Evolutionary conservation across 192 early-diverging fungal species (phyloP).

Genomic region (Coemansia sp.): DNA sequence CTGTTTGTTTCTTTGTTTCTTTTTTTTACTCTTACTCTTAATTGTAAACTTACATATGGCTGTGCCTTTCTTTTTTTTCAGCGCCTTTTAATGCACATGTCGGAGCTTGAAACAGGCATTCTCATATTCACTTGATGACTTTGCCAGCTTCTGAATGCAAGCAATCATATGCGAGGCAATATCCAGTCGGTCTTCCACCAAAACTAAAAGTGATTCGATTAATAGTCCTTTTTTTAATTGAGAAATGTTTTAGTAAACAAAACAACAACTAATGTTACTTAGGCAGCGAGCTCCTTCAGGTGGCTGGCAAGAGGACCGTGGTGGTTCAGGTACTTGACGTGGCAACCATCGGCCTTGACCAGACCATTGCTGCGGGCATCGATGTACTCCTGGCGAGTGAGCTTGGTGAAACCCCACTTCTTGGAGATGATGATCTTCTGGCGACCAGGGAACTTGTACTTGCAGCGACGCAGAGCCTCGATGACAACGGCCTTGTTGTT

Average conservation of each 20-base stretch:
- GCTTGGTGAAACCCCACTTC: conserved; percentile 99
- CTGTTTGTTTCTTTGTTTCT: not conserved
- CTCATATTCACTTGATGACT: too few relatives aligned
- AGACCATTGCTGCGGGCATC: conserved; percentile 70
- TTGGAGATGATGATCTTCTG: conserved; percentile 99
- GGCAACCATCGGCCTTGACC: conserved; percentile 89
- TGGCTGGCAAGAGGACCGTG: conserved; percentile 72
- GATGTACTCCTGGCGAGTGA: conserved; percentile 87
- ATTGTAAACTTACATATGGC: too few relatives aligned
- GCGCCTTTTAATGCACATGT: too few relatives aligned
- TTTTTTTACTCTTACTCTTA: not conserved
- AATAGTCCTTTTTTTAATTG: too few relatives aligned
- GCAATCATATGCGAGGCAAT: too few relatives aligned
- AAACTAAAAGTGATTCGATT: too few relatives aligned
- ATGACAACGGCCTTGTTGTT: conserved; percentile 86
- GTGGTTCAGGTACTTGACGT: conserved; percentile 90
- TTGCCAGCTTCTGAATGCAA: too few relatives aligned
- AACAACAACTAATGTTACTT: too few relatives aligned
- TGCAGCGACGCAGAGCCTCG: conserved; percentile 89
- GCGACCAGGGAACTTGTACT: conserved; percentile 99
- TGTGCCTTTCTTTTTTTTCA: too few relatives aligned
- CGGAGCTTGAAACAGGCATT: too few relatives aligned
- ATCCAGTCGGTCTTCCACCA: too few relatives aligned
- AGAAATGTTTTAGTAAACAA: too few relatives aligned
- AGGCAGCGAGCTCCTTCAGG: conserved; percentile 34